A percentile compares a stretch with the other conserved stretches of the same genome.
Evolutionary conservation across 2,329 filamentous ascomycete genomes (phyloP).

Genomic region (Didymella keratinophila): DNA sequence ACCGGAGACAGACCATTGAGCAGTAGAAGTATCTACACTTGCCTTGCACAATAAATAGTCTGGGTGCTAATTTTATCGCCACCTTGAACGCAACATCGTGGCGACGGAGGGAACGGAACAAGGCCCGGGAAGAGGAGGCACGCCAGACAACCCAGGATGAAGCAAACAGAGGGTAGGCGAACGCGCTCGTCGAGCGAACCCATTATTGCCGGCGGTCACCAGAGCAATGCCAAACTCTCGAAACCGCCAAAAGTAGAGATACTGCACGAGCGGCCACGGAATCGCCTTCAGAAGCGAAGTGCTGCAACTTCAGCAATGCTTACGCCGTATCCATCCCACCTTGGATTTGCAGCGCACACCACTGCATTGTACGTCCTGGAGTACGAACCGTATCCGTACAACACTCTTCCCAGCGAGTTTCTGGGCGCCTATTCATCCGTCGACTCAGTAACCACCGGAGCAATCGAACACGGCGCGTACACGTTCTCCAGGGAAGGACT

Average conservation of each 20-base stretch:
- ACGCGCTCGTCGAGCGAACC: constrained; percentile 5
- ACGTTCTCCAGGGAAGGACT: constrained; percentile 36
- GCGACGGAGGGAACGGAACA: not conserved
- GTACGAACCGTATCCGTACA: constrained; percentile 35
- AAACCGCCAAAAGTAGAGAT: constrained; percentile 19
- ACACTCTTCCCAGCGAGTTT: constrained; percentile 28
- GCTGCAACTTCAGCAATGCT: not conserved
- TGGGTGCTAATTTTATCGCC: not conserved
- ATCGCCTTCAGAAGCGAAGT: constrained; percentile 18
- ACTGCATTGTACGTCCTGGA: constrained; percentile 26
- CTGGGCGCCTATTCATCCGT: constrained; percentile 35
- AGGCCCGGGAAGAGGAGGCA: not conserved
- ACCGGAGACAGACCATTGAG: not conserved
- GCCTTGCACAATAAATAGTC: not conserved
- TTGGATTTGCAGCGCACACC: not conserved
- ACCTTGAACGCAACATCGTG: not conserved
- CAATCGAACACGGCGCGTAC: constrained; percentile 33
- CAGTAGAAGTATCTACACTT: not conserved
- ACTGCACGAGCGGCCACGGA: constrained; percentile 10
- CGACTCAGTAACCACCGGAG: constrained; percentile 29
- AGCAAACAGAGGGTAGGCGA: not conserved
- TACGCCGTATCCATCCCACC: not conserved
- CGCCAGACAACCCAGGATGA: not conserved
- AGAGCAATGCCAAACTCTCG: constrained; percentile 16
- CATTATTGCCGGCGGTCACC: constrained; percentile 3